Percentiles rank a stretch among this genome's conserved stretches.
Conservation (phyloP, 208 protist genomes). For the Trypanosoma melophagium region DNA sequence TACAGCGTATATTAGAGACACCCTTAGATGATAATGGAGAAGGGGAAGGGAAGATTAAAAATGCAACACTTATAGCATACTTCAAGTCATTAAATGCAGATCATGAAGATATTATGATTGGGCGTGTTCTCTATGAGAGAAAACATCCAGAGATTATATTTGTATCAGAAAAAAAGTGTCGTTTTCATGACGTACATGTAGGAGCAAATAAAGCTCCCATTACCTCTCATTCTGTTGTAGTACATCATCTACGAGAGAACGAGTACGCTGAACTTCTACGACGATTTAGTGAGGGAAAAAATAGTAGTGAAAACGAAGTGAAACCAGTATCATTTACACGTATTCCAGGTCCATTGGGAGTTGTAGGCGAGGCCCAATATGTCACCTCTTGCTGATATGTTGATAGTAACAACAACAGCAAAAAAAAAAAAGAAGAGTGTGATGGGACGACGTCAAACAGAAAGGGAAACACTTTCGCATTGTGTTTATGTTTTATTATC, state of each 20-base stretch:
- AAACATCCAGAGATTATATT: slow-evolving; percentile 7
- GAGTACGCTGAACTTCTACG: slow-evolving; percentile 9
- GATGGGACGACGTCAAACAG: too few relatives aligned
- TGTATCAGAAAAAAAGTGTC: slow-evolving; percentile 11
- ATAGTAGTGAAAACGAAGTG: not conserved
- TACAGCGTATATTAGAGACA: slow-evolving; percentile 1
- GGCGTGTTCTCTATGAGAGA: slow-evolving; percentile 20
- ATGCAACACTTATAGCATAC: not conserved
- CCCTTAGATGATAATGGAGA: not conserved
- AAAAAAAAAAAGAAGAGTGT: too few relatives aligned
- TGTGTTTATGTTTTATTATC: too few relatives aligned
- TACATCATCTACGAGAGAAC: slow-evolving; percentile 13
- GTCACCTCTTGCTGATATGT: not conserved
- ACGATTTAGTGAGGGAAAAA: not conserved
- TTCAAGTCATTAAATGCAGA: slow-evolving; percentile 13
- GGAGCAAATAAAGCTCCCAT: slow-evolving; percentile 13
- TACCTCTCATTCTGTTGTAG: slow-evolving; percentile 4
- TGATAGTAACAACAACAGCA: too few relatives aligned
- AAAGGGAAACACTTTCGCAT: too few relatives aligned
- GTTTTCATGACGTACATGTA: slow-evolving; percentile 20
- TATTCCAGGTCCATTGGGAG: not conserved
- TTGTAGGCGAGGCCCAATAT: slow-evolving; percentile 9
- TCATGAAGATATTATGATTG: slow-evolving; percentile 23
- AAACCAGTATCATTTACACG: slow-evolving; percentile 11
- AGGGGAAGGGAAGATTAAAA: not conserved